These are phyloP conservation scores for Coffea eugenioides DNA, from an alignment of 257 asterid species.

Conservation along the genomic window DNA sequence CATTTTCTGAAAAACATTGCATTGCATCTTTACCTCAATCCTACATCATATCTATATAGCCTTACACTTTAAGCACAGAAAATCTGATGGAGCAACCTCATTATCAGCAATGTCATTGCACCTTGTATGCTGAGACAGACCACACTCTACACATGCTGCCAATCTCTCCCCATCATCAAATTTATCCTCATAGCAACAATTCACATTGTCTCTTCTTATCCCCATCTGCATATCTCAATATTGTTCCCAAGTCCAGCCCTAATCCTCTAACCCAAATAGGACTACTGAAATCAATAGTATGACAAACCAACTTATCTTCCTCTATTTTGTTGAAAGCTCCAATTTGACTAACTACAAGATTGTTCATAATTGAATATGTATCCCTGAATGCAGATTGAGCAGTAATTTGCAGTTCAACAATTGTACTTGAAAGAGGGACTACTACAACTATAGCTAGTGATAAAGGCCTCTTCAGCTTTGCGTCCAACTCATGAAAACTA, in stretches of 20 bases:
- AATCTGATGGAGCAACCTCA: slow-evolving; percentile 15
- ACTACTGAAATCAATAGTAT: slow-evolving; percentile 31
- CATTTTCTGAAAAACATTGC: background rate
- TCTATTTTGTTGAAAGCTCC: slow-evolving; percentile 65
- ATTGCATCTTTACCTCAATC: background rate
- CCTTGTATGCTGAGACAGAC: slow-evolving; percentile 25
- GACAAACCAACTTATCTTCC: slow-evolving; percentile 38
- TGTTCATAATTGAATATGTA: slow-evolving; percentile 64
- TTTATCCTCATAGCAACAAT: slow-evolving; percentile 27
- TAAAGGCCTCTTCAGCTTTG: slow-evolving; percentile 43
- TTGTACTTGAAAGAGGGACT: slow-evolving; percentile 45
- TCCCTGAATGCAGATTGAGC: slow-evolving; percentile 71
- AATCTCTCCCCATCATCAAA: slow-evolving; percentile 32
- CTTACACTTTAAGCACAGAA: slow-evolving; percentile 11
- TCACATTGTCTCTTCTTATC: slow-evolving; percentile 4
- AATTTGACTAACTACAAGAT: slow-evolving; percentile 58
- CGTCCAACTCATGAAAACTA: slow-evolving; percentile 71
- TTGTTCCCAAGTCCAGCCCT: slow-evolving; percentile 56
- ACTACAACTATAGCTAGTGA: slow-evolving; percentile 65
- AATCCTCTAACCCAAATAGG: slow-evolving; percentile 75
- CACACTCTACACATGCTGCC: slow-evolving; percentile 25
- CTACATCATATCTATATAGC: background rate
- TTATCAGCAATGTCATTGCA: slow-evolving; percentile 23
- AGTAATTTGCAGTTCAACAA: slow-evolving; percentile 48
- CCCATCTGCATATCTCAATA: slow-evolving; percentile 66